Conservation (phyloP, 1,139 yeast species). For the Debaryomycetaceae sp. region DNA sequence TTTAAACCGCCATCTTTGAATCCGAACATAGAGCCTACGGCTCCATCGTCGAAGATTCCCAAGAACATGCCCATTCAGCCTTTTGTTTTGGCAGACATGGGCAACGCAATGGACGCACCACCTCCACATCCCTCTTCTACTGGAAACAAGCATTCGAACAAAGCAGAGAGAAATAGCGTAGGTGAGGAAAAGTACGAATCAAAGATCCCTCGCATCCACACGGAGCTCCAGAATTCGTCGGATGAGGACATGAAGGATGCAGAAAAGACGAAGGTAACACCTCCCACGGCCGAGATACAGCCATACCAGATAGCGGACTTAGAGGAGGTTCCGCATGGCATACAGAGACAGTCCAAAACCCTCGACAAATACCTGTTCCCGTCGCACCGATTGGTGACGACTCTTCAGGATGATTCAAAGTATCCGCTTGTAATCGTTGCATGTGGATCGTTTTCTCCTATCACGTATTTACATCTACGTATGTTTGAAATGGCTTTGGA, state of each 20-base stretch:
- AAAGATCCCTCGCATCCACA: slow-evolving; percentile 41
- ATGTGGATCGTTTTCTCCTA: slow-evolving; percentile 95
- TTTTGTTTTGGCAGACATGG: slow-evolving; percentile 70
- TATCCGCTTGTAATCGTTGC: slow-evolving; percentile 93
- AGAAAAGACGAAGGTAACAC: slow-evolving; percentile 17
- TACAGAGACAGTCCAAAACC: slow-evolving; percentile 76
- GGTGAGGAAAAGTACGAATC: slow-evolving; percentile 19
- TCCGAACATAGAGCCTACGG: slow-evolving; percentile 61
- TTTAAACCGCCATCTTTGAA: slow-evolving; percentile 69
- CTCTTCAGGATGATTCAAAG: slow-evolving; percentile 70
- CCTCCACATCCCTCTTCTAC: slow-evolving; percentile 48
- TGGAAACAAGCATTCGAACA: neutral
- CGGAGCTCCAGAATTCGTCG: slow-evolving; percentile 35
- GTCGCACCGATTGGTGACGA: slow-evolving; percentile 73
- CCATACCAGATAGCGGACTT: slow-evolving; percentile 82
- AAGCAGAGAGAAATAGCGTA: neutral
- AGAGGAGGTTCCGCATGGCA: slow-evolving; percentile 95
- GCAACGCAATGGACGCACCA: slow-evolving; percentile 71
- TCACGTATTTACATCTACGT: slow-evolving; percentile 87
- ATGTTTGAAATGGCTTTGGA: slow-evolving; percentile 99
- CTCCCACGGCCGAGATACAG: slow-evolving; percentile 50
- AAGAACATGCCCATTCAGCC: slow-evolving; percentile 71
- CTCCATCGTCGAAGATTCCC: slow-evolving; percentile 72
- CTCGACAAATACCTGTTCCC: slow-evolving; percentile 76
- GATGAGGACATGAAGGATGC: slow-evolving; percentile 23